phyloP scores from a whole-genome alignment of 2,329 filamentous ascomycete species.

The Cercospora sojina region DNA sequence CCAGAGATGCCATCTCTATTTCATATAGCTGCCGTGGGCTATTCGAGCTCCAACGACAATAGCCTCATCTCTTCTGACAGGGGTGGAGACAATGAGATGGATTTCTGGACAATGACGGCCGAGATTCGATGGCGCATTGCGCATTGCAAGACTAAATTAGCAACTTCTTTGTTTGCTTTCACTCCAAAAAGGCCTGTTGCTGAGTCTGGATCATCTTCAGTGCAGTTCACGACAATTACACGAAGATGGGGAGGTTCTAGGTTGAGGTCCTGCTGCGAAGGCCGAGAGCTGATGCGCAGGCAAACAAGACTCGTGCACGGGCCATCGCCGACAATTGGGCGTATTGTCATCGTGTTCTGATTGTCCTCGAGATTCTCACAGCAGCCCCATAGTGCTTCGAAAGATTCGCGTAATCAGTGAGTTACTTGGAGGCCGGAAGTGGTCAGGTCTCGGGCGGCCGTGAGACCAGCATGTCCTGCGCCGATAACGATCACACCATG shows the following conservation, averaged over 20 bases:
- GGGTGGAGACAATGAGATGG: background rate
- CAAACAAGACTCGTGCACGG: background rate
- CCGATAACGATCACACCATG: background rate
- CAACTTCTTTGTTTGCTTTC: background rate
- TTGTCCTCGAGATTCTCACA: background rate
- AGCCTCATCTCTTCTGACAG: background rate
- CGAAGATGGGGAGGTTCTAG: background rate
- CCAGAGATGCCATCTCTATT: background rate
- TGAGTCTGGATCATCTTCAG: background rate
- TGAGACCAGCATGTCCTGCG: background rate
- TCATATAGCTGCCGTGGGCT: background rate
- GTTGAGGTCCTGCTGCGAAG: background rate
- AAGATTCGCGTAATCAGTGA: too few species aligned
- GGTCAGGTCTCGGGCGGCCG: background rate
- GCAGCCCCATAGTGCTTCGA: background rate
- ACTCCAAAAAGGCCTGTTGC: background rate
- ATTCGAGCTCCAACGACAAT: background rate
- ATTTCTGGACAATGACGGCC: background rate
- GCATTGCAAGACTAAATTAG: background rate
- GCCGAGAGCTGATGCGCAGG: background rate
- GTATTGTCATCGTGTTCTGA: background rate
- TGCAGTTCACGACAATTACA: background rate
- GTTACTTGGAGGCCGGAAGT: background rate
- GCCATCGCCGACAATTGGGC: background rate
- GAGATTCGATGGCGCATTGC: background rate